phyloP scores from a whole-genome alignment of 371 early-diverging fungal species.

The Thermomucor indicae-seudaticae region DNA sequence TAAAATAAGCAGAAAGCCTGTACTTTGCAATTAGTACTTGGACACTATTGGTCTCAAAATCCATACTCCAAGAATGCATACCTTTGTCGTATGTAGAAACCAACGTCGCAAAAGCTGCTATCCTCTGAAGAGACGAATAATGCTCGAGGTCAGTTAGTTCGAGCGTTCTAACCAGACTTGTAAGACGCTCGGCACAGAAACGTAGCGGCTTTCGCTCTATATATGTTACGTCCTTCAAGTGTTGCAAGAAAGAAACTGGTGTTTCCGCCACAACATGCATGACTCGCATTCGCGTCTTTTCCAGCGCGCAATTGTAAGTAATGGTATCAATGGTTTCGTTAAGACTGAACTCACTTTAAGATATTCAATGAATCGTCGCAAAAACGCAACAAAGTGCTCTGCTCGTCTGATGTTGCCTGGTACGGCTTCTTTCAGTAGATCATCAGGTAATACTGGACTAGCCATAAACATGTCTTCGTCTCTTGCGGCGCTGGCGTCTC shows the following conservation, averaged over 20 bases:
- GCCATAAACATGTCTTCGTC: constrained; percentile 77
- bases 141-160: constrained; percentile 92
- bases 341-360: constrained; percentile 89
- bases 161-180: constrained; percentile 85
- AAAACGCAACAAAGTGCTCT: constrained; percentile 97
- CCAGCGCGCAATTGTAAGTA: neutral
- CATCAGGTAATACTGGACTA: constrained; percentile 89
- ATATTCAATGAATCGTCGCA: constrained; percentile 98
- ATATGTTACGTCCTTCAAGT: constrained; percentile 89
- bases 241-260: constrained; percentile 89
- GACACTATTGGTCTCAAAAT: too few species aligned
- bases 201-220: constrained; percentile 93
- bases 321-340: too few species aligned
- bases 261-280: constrained; percentile 98
- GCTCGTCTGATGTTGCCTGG: constrained; percentile 99
- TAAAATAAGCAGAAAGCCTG: constrained; percentile 92
- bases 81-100: constrained; percentile 96
- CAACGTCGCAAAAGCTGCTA: constrained; percentile 96
- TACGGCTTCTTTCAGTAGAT: constrained; percentile 88
- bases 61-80: too few species aligned
- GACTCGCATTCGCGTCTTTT: constrained; percentile 91
- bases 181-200: constrained; percentile 93
- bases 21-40: neutral
- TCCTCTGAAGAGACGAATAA: constrained; percentile 75
- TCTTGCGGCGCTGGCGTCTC: constrained; percentile 67